phyloP scores from a whole-genome alignment of 2,329 filamentous ascomycete genomes.

The Falciphora oryzae region DNA sequence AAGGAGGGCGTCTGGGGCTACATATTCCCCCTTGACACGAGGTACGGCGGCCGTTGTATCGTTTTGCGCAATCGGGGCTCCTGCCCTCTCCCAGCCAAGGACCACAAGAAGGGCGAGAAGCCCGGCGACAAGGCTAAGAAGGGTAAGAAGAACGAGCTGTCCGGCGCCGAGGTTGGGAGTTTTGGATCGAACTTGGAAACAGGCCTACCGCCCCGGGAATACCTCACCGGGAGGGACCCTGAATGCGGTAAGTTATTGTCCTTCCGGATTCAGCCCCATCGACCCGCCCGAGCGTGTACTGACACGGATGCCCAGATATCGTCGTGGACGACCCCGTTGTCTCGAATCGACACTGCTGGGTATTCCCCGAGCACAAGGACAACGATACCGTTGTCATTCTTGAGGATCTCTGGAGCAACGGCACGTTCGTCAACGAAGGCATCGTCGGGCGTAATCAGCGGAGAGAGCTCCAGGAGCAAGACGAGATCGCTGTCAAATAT shows the following conservation, averaged over 20 bases:
- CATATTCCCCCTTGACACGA: constrained; percentile 71
- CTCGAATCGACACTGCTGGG: constrained; percentile 72
- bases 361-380: constrained; percentile 32
- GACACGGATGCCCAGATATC: constrained; percentile 47
- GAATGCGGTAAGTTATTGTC: constrained; percentile 70
- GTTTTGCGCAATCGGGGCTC: constrained; percentile 69
- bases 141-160: constrained; percentile 24
- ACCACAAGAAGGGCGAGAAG: constrained; percentile 17
- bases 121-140: constrained; percentile 34
- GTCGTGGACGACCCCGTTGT: constrained; percentile 71
- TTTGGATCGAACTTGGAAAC: constrained; percentile 36
- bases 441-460: constrained; percentile 88
- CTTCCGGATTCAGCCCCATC: background rate
- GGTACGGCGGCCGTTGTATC: constrained; percentile 57
- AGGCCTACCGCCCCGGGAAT: constrained; percentile 70
- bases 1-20: constrained; percentile 94
- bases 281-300: constrained; percentile 8
- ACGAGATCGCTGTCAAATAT: constrained; percentile 83
- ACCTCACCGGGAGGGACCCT: constrained; percentile 84
- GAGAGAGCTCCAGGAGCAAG: constrained; percentile 79
- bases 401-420: constrained; percentile 92
- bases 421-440: constrained; percentile 91
- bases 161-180: constrained; percentile 47
- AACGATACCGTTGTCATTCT: constrained; percentile 61
- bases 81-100: constrained; percentile 58